A percentile compares a stretch with the other conserved stretches of the same genome.
Evolutionary conservation across 1,284 basidiomycete species (phyloP).

Genomic region (Ceratobasidium sp.): DNA sequence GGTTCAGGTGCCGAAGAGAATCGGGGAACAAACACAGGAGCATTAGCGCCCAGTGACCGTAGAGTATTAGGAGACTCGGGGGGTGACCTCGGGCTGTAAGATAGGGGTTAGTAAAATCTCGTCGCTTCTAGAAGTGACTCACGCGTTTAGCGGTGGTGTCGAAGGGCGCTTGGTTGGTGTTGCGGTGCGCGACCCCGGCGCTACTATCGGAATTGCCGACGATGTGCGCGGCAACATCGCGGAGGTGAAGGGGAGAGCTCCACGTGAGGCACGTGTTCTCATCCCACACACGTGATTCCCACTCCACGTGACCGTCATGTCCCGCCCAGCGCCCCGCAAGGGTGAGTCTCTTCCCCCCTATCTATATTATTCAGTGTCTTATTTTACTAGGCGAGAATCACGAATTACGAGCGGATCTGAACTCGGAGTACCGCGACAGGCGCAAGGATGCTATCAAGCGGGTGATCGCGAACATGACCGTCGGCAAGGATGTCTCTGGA

Average conservation of each 20-base stretch:
- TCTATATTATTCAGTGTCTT: not conserved
- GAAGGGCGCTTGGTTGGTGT: conserved; percentile 15
- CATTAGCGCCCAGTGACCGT: conserved; percentile 32
- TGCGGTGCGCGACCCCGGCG: conserved; percentile 26
- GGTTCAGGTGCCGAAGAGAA: not conserved
- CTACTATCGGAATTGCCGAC: conserved; percentile 38
- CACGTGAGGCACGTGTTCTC: too few relatives aligned
- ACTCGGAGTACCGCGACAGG: conserved; percentile 94
- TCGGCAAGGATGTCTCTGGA: conserved; percentile 96
- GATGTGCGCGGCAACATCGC: conserved; percentile 46
- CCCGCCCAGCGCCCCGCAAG: conserved; percentile 43
- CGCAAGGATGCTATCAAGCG: conserved; percentile 99
- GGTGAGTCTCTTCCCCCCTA: conserved; percentile 45
- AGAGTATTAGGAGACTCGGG: conserved; percentile 24
- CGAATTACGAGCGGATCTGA: conserved; percentile 93
- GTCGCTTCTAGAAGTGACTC: too few relatives aligned
- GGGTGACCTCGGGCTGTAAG: conserved; percentile 17
- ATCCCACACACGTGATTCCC: conserved; percentile 61
- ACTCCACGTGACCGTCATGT: conserved; percentile 55
- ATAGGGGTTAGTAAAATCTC: conserved; percentile 2
- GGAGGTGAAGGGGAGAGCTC: conserved; percentile 59
- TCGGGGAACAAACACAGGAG: conserved; percentile 28
- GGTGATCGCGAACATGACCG: conserved; percentile 95
- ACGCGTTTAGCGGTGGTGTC: conserved; percentile 18
- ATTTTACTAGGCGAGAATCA: conserved; percentile 79